phyloP scores from a whole-genome alignment of 306 rosid genomes.

The Prunus salicina region DNA sequence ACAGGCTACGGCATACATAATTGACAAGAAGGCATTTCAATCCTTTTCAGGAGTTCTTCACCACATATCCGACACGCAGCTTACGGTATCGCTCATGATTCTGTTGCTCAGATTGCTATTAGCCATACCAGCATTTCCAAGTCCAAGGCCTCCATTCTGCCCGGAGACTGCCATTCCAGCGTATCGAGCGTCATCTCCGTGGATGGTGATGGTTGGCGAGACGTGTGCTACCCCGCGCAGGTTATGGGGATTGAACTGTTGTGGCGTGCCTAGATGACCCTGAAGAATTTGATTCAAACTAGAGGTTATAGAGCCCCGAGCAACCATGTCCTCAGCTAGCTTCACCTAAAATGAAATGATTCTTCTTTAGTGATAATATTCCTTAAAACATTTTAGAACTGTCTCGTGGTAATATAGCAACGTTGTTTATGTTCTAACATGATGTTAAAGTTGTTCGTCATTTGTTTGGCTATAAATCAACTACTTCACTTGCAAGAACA shows the following conservation, averaged over 20 bases:
- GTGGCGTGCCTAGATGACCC: slow-evolving; percentile 46
- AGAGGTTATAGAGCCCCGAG: slow-evolving; percentile 60
- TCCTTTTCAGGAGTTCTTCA: background rate
- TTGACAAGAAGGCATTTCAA: background rate
- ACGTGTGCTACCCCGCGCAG: slow-evolving; percentile 42
- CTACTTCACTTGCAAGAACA: background rate
- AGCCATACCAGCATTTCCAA: slow-evolving; percentile 33
- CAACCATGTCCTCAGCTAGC: slow-evolving; percentile 90
- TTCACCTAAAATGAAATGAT: slow-evolving; percentile 52
- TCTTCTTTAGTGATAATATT: background rate
- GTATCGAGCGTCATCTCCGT: slow-evolving; percentile 48
- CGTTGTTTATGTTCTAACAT: background rate
- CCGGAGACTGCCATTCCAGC: slow-evolving; percentile 41
- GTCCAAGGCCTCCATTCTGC: slow-evolving; percentile 40
- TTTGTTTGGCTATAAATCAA: background rate
- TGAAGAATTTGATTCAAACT: slow-evolving; percentile 54
- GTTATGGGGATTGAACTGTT: slow-evolving; percentile 32
- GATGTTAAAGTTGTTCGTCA: background rate
- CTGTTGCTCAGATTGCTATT: slow-evolving; percentile 35
- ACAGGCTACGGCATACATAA: background rate
- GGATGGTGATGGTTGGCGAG: slow-evolving; percentile 56
- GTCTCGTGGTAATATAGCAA: background rate
- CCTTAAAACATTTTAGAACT: background rate
- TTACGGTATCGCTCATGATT: slow-evolving; percentile 42
- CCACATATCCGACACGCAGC: slow-evolving; percentile 48